Evolutionary conservation across 148 eudicot species (phyloP).

Genomic region (Hydrangea macrophylla): DNA sequence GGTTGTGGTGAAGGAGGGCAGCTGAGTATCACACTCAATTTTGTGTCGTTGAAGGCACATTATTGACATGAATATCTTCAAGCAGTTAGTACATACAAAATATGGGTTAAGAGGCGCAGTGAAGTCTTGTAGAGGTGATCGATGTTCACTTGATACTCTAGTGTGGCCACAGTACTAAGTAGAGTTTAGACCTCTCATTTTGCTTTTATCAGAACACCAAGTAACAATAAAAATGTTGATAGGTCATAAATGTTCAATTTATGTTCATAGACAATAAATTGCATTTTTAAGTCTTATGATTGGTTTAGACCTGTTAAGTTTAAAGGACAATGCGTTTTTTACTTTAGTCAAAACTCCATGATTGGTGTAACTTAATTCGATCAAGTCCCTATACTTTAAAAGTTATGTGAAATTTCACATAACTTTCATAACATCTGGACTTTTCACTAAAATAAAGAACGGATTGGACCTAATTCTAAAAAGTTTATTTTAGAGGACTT

Average conservation of each 20-base stretch:
- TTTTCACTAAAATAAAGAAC: too few species aligned
- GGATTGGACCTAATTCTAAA: too few species aligned
- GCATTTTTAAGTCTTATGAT: too few species aligned
- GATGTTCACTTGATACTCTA: not conserved
- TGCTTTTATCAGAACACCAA: not conserved
- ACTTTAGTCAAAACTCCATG: too few species aligned
- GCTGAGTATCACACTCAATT: not conserved
- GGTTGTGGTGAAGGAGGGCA: not conserved
- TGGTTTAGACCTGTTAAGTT: too few species aligned
- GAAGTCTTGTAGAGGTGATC: constrained; percentile 44
- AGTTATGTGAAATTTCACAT: too few species aligned
- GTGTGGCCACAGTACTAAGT: not conserved
- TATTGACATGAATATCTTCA: constrained; percentile 48
- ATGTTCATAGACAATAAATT: too few species aligned
- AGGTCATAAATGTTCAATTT: not conserved
- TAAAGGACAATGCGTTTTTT: too few species aligned
- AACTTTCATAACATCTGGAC: too few species aligned
- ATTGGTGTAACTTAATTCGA: too few species aligned
- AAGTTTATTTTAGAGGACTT: too few species aligned
- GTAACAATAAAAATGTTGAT: not conserved
- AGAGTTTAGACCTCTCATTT: not conserved
- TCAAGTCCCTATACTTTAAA: too few species aligned
- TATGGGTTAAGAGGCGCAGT: constrained; percentile 17
- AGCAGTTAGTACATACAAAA: constrained; percentile 36
- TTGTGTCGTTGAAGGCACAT: constrained; percentile 11